Evolutionary conservation across 208 protist genomes (phyloP).

Genomic region (Leishmania amazonensis): DNA sequence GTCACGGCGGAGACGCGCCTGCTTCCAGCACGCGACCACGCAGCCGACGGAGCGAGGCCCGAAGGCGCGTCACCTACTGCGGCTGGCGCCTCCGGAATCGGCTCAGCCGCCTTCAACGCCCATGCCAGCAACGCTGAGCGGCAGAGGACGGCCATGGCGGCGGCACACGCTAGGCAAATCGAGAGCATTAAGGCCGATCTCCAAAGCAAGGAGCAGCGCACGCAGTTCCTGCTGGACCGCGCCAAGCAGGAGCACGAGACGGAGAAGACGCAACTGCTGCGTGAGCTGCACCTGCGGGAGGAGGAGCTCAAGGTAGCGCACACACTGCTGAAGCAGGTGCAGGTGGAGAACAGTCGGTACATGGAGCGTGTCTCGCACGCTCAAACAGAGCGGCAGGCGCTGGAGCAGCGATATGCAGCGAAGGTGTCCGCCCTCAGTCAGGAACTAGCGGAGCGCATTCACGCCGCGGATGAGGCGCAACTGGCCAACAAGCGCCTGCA

Average conservation of each 20-base stretch:
- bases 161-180: conserved; percentile 28
- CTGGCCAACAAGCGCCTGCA: conserved; percentile 23
- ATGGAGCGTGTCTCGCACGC: conserved; percentile 42
- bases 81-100: neutral
- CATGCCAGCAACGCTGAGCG: neutral
- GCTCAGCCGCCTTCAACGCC: neutral
- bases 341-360: conserved; percentile 44
- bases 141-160: conserved; percentile 18
- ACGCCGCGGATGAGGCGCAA: conserved; percentile 31
- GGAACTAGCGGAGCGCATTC: conserved; percentile 53
- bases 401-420: conserved; percentile 47
- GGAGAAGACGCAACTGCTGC: conserved; percentile 44
- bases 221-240: conserved; percentile 27
- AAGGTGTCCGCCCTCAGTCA: conserved; percentile 54
- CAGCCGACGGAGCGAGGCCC: neutral
- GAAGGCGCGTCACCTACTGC: neutral
- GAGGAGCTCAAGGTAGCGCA: conserved; percentile 63
- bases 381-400: conserved; percentile 50
- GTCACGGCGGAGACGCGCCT: neutral
- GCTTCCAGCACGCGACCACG: neutral
- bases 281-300: conserved; percentile 66
- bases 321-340: conserved; percentile 62
- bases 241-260: conserved; percentile 41
- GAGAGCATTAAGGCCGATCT: conserved; percentile 43
- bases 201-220: conserved; percentile 38